Evolutionary conservation across 805 yeast genomes (phyloP).

Genomic region (Blastobotrys attinorum): DNA sequence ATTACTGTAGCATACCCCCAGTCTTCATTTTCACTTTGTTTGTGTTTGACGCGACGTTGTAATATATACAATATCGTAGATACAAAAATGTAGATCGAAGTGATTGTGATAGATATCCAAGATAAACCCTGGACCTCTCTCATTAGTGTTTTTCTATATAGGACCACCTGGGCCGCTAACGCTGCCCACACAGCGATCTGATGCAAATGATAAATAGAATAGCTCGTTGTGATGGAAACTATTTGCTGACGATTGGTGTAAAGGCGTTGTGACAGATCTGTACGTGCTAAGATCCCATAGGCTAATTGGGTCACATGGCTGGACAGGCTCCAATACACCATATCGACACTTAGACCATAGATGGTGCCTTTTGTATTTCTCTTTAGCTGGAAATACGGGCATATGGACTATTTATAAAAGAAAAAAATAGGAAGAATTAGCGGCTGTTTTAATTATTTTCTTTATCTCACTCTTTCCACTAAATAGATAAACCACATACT

Average conservation of each 20-base stretch:
- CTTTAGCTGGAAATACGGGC: not conserved
- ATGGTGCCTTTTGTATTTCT: not conserved
- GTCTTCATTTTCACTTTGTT: constrained; percentile 4
- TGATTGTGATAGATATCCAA: constrained; percentile 1
- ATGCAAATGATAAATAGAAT: not conserved
- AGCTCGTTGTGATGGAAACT: not conserved
- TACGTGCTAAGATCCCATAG: not conserved
- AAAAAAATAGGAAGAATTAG: no score
- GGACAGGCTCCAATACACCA: not conserved
- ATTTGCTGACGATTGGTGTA: not conserved
- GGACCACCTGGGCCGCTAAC: not conserved
- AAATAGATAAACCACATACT: no score
- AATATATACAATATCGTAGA: not conserved
- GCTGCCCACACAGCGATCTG: not conserved
- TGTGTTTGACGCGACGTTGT: not conserved
- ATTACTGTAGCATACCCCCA: constrained; percentile 11
- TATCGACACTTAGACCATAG: not conserved
- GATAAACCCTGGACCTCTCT: constrained; percentile 6
- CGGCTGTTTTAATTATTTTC: no score
- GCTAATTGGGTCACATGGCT: not conserved
- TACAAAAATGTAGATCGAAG: not conserved
- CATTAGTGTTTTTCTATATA: constrained; percentile 1
- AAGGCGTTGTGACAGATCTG: not conserved
- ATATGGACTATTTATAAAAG: no score
- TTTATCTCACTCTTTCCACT: no score